Evolutionary conservation across 352 stramenopile genomes (phyloP).

Genomic region (Phytophthora crassamura): DNA sequence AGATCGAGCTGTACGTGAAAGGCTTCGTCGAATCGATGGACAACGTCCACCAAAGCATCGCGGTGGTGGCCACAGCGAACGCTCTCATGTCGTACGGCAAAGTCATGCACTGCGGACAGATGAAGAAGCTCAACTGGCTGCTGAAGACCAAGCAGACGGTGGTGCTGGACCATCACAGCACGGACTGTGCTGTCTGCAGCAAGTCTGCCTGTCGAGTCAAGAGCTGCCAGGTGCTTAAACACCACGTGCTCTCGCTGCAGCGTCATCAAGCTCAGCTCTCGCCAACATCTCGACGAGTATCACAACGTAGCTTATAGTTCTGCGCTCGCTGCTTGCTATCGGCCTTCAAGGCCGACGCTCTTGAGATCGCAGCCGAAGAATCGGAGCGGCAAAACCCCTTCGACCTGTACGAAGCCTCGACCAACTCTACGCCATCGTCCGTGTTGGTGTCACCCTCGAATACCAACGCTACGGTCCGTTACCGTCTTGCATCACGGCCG

Average conservation of each 20-base stretch:
- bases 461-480: slow-evolving; percentile 23
- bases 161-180: slow-evolving; percentile 21
- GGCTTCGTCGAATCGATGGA: slow-evolving; percentile 40
- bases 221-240: slow-evolving; percentile 29
- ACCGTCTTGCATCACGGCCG: slow-evolving; percentile 3
- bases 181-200: slow-evolving; percentile 24
- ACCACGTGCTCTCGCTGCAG: slow-evolving; percentile 32
- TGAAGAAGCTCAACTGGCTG: slow-evolving; percentile 49
- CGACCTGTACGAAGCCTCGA: slow-evolving; percentile 28
- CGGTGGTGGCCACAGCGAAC: slow-evolving; percentile 26
- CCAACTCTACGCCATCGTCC: slow-evolving; percentile 20
- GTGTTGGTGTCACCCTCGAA: slow-evolving; percentile 29
- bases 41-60: slow-evolving; percentile 24
- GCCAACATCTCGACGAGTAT: slow-evolving; percentile 13
- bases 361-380: slow-evolving; percentile 39
- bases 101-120: slow-evolving; percentile 36
- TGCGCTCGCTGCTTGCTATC: slow-evolving; percentile 38
- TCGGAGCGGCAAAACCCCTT: slow-evolving; percentile 24
- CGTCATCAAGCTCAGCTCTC: slow-evolving; percentile 34
- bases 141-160: slow-evolving; percentile 31
- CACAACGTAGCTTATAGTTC: slow-evolving; percentile 31
- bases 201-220: slow-evolving; percentile 15
- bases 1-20: slow-evolving; percentile 49
- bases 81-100: slow-evolving; percentile 35
- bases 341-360: slow-evolving; percentile 21